A percentile compares a stretch with the other conserved stretches of the same genome.
phyloP scores from a whole-genome alignment of 306 rosid species.

The Quercus bicolor region DNA sequence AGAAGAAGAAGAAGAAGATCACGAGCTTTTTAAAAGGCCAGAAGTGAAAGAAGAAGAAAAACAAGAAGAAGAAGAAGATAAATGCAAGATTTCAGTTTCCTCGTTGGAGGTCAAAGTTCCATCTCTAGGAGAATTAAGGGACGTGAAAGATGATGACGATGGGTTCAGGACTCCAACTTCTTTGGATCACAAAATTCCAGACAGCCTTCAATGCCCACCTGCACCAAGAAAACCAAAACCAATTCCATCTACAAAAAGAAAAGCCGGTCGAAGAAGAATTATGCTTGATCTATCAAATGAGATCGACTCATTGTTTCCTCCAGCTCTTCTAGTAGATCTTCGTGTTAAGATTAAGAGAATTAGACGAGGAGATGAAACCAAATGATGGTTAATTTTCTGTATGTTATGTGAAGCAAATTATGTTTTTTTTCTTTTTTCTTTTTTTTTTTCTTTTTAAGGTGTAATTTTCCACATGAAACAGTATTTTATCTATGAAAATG shows the following conservation, averaged over 20 bases:
- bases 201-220: constrained; percentile 46
- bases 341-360: constrained; percentile 44
- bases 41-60: neutral
- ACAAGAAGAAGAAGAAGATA: constrained; percentile 13
- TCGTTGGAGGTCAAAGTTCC: constrained; percentile 38
- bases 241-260: constrained; percentile 34
- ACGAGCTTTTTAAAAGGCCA: neutral
- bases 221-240: constrained; percentile 72
- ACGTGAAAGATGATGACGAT: constrained; percentile 15
- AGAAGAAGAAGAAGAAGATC: neutral
- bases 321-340: constrained; percentile 32
- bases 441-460: neutral
- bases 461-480: neutral
- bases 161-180: constrained; percentile 75
- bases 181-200: constrained; percentile 38
- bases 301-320: constrained; percentile 47
- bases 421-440: neutral
- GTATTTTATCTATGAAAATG: neutral
- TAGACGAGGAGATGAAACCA: constrained; percentile 17
- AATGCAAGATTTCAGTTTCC: constrained; percentile 17
- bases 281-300: constrained; percentile 39
- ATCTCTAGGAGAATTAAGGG: neutral
- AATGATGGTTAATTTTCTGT: neutral
- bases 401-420: constrained; percentile 6
- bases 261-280: constrained; percentile 12